phyloP scores from a whole-genome alignment of 116 monocot genomes.

The Dioscorea cayenensis region DNA sequence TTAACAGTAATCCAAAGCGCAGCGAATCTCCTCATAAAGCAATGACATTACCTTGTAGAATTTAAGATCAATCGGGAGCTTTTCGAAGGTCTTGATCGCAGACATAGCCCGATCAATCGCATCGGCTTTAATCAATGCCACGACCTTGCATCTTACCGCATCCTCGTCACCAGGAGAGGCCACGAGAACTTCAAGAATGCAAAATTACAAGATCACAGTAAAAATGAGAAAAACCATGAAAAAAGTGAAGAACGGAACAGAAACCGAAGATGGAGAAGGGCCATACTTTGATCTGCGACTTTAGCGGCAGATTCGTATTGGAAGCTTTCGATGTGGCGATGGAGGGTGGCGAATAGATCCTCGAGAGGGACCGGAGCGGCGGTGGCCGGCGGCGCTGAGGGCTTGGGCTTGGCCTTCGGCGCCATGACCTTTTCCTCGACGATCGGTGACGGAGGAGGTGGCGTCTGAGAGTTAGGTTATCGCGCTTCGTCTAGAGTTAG shows the following conservation, averaged over 20 bases:
- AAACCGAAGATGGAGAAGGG: neutral
- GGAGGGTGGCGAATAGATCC: slow-evolving; percentile 70
- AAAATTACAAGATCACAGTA: neutral
- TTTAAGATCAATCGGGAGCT: slow-evolving; percentile 44
- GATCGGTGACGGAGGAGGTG: neutral
- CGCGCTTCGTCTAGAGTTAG: too few species aligned
- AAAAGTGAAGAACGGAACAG: neutral
- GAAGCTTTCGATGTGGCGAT: slow-evolving; percentile 41
- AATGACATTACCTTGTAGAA: slow-evolving; percentile 59
- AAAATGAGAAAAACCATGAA: slow-evolving; percentile 2
- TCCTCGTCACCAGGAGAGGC: slow-evolving; percentile 79
- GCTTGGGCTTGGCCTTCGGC: slow-evolving; percentile 44
- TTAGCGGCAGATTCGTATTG: slow-evolving; percentile 54
- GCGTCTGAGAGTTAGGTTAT: too few species aligned
- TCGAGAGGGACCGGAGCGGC: slow-evolving; percentile 30
- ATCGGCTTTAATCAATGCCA: slow-evolving; percentile 87
- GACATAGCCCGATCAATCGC: slow-evolving; percentile 61
- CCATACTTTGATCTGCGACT: slow-evolving; percentile 67
- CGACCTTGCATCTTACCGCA: slow-evolving; percentile 82
- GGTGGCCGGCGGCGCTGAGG: slow-evolving; percentile 18
- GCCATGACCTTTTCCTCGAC: slow-evolving; percentile 22
- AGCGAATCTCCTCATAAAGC: too few species aligned
- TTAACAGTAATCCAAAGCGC: too few species aligned
- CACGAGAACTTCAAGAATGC: slow-evolving; percentile 46
- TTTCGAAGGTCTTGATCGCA: slow-evolving; percentile 31